Percentiles rank a stretch among this genome's conserved stretches.
Evolutionary conservation across 2,329 filamentous ascomycete genomes (phyloP).

Genomic region (Trichoderma citrinoviride): DNA sequence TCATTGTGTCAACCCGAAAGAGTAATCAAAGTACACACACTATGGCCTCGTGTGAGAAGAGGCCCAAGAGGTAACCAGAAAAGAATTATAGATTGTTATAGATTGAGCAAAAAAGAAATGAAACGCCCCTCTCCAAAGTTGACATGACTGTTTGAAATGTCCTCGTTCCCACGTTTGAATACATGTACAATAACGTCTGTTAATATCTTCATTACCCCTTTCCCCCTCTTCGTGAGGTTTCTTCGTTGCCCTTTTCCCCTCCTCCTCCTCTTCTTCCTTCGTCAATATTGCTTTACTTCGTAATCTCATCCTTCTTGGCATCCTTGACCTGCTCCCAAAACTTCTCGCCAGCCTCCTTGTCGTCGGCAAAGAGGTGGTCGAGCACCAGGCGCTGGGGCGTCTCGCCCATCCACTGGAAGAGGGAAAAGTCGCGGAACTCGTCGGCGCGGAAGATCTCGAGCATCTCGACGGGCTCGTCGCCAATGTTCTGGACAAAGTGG

Average conservation of each 20-base stretch:
- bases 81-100: background rate
- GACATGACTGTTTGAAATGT: background rate
- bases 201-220: background rate
- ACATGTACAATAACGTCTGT: slow-evolving; percentile 7
- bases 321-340: slow-evolving; percentile 62
- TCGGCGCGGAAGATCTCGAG: slow-evolving; percentile 72
- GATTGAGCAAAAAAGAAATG: background rate
- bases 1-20: background rate
- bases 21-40: background rate
- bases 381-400: slow-evolving; percentile 64
- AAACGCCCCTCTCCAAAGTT: slow-evolving; percentile 4
- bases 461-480: slow-evolving; percentile 72
- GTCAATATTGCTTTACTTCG: slow-evolving; percentile 25
- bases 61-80: too few relatives aligned
- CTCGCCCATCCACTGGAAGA: slow-evolving; percentile 75
- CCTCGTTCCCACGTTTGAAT: slow-evolving; percentile 7
- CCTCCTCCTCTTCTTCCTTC: background rate
- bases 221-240: background rate
- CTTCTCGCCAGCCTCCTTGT: slow-evolving; percentile 58
- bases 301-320: slow-evolving; percentile 58
- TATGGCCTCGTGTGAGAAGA: background rate
- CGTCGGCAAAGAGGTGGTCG: slow-evolving; percentile 64
- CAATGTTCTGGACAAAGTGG: slow-evolving; percentile 79
- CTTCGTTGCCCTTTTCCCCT: slow-evolving; percentile 54
- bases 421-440: slow-evolving; percentile 68